A percentile compares a stretch with the other conserved stretches of the same genome.
Conservation (phyloP, 2,329 filamentous ascomycete genomes). For the Xylariales sp. region DNA sequence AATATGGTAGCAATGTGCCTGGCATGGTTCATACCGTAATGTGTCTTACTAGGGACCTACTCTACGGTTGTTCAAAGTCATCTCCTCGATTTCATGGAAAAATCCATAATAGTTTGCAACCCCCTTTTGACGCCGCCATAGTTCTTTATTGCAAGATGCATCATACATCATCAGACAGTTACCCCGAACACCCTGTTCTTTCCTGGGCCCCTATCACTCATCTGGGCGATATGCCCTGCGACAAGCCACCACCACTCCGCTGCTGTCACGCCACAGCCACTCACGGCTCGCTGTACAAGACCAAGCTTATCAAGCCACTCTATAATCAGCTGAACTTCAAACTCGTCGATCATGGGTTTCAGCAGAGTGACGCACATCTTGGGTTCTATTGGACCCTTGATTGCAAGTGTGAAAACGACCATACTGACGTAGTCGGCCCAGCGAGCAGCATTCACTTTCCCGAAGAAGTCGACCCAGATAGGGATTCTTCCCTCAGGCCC, state of each 20-base stretch:
- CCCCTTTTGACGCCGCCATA: constrained; percentile 4
- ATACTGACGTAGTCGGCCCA: constrained; percentile 74
- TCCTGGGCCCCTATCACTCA: constrained; percentile 29
- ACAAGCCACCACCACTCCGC: constrained; percentile 77
- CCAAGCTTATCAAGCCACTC: constrained; percentile 69
- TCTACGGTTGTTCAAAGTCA: too few relatives aligned
- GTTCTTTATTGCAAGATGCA: neutral
- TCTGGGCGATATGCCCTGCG: constrained; percentile 54
- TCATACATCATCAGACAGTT: neutral
- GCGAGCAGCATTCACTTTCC: constrained; percentile 64
- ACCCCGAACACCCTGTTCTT: neutral
- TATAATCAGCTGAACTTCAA: constrained; percentile 69
- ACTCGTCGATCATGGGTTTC: constrained; percentile 69
- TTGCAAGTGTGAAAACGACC: constrained; percentile 71
- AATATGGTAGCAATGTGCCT: neutral
- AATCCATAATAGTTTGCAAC: neutral
- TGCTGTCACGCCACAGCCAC: constrained; percentile 58
- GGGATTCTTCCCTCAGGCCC: constrained; percentile 66
- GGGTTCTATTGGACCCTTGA: constrained; percentile 67
- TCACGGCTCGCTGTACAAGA: constrained; percentile 58
- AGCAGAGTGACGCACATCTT: constrained; percentile 66
- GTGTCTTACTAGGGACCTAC: too few relatives aligned
- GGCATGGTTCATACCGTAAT: neutral
- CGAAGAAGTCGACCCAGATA: constrained; percentile 79
- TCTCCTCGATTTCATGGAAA: neutral